A percentile compares a stretch with the other conserved stretches of the same genome.
These are phyloP conservation scores for Rhodosporidiobolus sp. DNA, from an alignment of 768 basidiomycete species.

Conservation along the genomic window DNA sequence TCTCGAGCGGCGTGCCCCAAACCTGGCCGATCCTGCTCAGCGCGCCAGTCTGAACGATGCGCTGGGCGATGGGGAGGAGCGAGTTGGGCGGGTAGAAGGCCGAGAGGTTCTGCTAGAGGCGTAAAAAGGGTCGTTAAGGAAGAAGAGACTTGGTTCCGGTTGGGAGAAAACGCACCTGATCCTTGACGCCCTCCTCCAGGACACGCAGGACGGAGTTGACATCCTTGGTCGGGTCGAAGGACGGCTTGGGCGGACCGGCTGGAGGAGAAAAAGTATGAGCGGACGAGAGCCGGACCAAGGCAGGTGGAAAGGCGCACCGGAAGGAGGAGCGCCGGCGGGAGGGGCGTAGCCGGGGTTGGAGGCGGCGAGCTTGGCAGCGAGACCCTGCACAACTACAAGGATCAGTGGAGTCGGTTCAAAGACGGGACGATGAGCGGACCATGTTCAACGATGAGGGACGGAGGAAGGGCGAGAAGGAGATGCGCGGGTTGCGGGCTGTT, in stretches of 20 bases:
- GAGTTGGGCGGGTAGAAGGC: slow-evolving; percentile 52
- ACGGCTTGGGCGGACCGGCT: background rate
- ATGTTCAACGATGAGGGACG: no score
- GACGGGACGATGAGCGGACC: background rate
- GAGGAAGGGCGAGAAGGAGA: no score
- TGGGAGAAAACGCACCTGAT: slow-evolving; percentile 17
- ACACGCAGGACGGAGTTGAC: slow-evolving; percentile 9
- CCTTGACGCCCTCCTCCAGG: slow-evolving; percentile 26
- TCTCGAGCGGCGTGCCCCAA: slow-evolving; percentile 51
- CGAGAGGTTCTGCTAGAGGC: slow-evolving; percentile 47
- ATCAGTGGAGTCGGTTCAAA: background rate
- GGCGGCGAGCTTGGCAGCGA: slow-evolving; percentile 9
- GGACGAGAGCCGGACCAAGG: background rate
- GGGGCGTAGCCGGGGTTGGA: background rate
- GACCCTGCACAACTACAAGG: background rate
- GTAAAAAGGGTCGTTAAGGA: slow-evolving; percentile 5
- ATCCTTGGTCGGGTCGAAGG: slow-evolving; percentile 7
- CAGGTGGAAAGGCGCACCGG: background rate
- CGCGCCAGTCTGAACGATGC: slow-evolving; percentile 48
- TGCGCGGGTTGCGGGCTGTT: no score
- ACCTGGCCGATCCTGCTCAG: slow-evolving; percentile 49
- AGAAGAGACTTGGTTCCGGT: background rate
- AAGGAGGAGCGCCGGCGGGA: background rate
- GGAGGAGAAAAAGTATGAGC: background rate
- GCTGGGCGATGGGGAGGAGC: slow-evolving; percentile 50